phyloP scores from a whole-genome alignment of 129 eudicot genomes.

The Glebionis coronaria region DNA sequence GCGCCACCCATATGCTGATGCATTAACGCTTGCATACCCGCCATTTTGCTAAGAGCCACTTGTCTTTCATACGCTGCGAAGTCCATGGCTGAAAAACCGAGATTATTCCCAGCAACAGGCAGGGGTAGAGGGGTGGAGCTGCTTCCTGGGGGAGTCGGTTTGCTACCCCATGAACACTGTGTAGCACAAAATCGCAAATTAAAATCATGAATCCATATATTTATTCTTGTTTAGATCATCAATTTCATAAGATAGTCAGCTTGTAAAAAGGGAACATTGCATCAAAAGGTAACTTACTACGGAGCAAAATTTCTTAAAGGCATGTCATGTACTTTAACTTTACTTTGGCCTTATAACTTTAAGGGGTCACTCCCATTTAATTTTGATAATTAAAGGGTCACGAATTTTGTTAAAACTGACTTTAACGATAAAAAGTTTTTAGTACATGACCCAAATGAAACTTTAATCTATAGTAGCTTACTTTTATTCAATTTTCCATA shows the following conservation, averaged over 20 bases:
- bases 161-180: conserved; percentile 81
- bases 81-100: conserved; percentile 46
- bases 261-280: no score
- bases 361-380: not conserved
- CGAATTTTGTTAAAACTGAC: no score
- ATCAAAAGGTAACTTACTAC: not conserved
- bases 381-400: not conserved
- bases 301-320: not conserved
- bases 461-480: no score
- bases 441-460: no score
- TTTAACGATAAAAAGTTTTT: no score
- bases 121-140: conserved; percentile 55
- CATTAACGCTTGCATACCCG: conserved; percentile 44
- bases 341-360: no score
- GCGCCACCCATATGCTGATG: conserved; percentile 43
- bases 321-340: no score
- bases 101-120: conserved; percentile 37
- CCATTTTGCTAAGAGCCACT: conserved; percentile 52
- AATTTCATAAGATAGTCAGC: no score
- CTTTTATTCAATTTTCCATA: no score
- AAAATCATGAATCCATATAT: not conserved
- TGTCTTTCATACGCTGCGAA: conserved; percentile 51
- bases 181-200: conserved; percentile 6
- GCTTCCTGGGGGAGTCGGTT: conserved; percentile 76
- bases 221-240: no score